A percentile compares a stretch with the other conserved stretches of the same genome.
Conservation (phyloP, 257 asterid species). For the Ajuga chamaepitys region DNA sequence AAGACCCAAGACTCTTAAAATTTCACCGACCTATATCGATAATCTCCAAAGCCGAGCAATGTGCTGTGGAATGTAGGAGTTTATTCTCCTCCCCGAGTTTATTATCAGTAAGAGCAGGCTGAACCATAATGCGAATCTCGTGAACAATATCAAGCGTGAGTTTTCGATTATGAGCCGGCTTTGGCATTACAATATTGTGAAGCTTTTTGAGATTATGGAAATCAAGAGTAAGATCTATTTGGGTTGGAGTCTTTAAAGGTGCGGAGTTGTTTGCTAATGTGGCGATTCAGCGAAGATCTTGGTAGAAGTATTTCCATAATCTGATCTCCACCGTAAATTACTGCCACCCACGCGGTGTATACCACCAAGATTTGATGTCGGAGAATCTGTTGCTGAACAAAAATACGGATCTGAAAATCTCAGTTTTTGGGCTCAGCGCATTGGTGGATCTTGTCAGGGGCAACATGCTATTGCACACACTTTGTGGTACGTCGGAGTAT, state of each 20-base stretch:
- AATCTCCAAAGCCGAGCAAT: too few species aligned
- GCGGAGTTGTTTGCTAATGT: constrained; percentile 71
- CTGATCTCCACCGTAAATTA: constrained; percentile 68
- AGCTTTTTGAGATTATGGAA: constrained; percentile 68
- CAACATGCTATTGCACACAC: constrained; percentile 73
- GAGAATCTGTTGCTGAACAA: constrained; percentile 81
- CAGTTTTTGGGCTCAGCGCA: constrained; percentile 93
- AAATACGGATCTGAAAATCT: constrained; percentile 61
- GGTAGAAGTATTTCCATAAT: constrained; percentile 73
- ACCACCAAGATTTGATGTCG: constrained; percentile 83
- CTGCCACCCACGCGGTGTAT: constrained; percentile 76
- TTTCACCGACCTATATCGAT: too few species aligned
- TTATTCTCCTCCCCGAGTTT: too few species aligned
- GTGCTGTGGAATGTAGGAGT: constrained; percentile 71
- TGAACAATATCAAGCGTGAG: constrained; percentile 62
- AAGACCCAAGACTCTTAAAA: too few species aligned
- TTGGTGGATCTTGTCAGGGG: constrained; percentile 40
- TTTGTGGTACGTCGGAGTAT: constrained; percentile 93
- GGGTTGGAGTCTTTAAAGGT: constrained; percentile 73
- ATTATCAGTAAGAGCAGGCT: constrained; percentile 58
- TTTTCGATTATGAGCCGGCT: constrained; percentile 60
- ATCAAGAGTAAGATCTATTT: constrained; percentile 55
- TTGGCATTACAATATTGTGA: constrained; percentile 55
- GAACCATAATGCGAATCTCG: constrained; percentile 14
- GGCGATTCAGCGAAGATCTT: constrained; percentile 56